Percentiles rank a stretch among this genome's conserved stretches.
These are phyloP conservation scores for Beauveria australis DNA, from an alignment of 2,329 filamentous ascomycete genomes.

Conservation along the genomic window DNA sequence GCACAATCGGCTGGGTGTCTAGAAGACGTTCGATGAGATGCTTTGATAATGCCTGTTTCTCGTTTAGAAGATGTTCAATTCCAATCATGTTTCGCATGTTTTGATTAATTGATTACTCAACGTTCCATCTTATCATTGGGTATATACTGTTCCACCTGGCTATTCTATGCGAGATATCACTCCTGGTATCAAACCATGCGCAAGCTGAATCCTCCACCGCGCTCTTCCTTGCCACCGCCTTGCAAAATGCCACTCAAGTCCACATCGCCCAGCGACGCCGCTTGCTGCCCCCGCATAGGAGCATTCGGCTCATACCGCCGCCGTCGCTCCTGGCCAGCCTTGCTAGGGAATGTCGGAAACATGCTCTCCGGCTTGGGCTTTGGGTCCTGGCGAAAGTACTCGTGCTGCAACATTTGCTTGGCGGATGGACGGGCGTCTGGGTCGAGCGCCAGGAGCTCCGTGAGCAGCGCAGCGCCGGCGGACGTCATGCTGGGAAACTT, in stretches of 20 bases:
- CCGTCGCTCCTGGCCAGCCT: constrained; percentile 82
- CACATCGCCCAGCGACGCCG: constrained; percentile 43
- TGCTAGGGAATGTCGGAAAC: constrained; percentile 96
- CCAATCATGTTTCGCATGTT: too few species aligned
- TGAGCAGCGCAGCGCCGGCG: constrained; percentile 63
- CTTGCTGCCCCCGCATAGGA: constrained; percentile 65
- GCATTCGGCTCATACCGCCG: constrained; percentile 69
- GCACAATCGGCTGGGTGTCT: not conserved
- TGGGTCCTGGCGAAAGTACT: constrained; percentile 84
- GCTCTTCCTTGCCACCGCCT: constrained; percentile 55
- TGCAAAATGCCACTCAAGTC: constrained; percentile 69
- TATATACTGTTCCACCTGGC: not conserved
- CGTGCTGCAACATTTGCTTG: constrained; percentile 64
- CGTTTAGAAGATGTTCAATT: not conserved
- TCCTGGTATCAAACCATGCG: constrained; percentile 42
- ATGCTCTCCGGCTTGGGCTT: constrained; percentile 82
- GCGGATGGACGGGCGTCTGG: constrained; percentile 65
- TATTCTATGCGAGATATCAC: not conserved
- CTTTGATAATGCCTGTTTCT: not conserved
- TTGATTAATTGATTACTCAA: not conserved
- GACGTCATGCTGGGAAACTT: constrained; percentile 76
- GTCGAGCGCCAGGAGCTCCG: constrained; percentile 63
- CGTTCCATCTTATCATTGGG: not conserved
- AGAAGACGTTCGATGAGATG: not conserved
- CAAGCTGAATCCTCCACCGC: constrained; percentile 57